Percentiles rank a stretch among this genome's conserved stretches.
phyloP scores from a whole-genome alignment of 768 basidiomycete genomes.

The Leccinum imitatum region DNA sequence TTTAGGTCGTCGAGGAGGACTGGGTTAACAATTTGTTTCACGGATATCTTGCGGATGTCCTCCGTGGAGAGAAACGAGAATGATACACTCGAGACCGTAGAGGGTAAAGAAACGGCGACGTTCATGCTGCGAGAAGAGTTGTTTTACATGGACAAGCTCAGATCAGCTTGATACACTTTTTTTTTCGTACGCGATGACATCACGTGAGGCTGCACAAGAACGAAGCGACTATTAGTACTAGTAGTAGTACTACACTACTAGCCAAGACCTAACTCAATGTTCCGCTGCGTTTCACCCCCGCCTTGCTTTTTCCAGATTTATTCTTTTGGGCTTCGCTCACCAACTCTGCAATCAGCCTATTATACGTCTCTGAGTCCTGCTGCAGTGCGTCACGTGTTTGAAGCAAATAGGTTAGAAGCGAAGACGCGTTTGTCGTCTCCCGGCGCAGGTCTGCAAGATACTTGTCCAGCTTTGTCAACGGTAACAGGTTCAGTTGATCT shows the following conservation, averaged over 20 bases:
- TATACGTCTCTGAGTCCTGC: conserved; percentile 88
- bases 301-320: conserved; percentile 60
- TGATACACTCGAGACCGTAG: conserved; percentile 78
- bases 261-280: conserved; percentile 35
- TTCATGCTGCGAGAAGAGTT: conserved; percentile 58
- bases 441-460: conserved; percentile 64
- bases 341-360: conserved; percentile 86
- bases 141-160: conserved; percentile 1
- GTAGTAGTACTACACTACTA: not conserved
- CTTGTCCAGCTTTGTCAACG: conserved; percentile 63
- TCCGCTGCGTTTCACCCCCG: conserved; percentile 48
- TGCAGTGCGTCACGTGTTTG: conserved; percentile 80
- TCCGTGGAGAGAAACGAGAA: conserved; percentile 90
- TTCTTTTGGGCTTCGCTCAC: conserved; percentile 90
- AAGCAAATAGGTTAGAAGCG: conserved; percentile 75
- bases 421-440: conserved; percentile 75
- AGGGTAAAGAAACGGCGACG: conserved; percentile 85
- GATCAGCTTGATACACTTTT: conserved; percentile 18
- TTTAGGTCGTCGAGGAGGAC: conserved; percentile 92
- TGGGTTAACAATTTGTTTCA: conserved; percentile 95
- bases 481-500: conserved; percentile 75
- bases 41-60: conserved; percentile 92
- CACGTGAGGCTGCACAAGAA: conserved; percentile 13
- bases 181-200: conserved; percentile 3
- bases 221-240: not conserved